Percentiles rank a stretch among this genome's conserved stretches.
These are phyloP conservation scores for Neurospora sp. DNA, from an alignment of 495 filamentous ascomycete species.

Conservation along the genomic window DNA sequence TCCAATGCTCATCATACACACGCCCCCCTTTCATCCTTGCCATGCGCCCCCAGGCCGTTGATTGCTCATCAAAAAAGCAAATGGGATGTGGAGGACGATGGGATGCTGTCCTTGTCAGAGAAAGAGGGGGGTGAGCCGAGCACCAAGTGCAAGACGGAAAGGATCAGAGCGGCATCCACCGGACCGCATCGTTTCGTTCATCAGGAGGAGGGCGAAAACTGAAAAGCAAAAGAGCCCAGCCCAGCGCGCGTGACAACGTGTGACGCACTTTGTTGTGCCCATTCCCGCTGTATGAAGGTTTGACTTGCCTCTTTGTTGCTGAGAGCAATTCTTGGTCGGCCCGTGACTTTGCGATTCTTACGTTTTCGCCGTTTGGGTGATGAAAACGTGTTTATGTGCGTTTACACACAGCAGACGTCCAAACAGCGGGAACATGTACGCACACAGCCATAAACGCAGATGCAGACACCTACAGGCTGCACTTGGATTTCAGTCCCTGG, in stretches of 20 bases:
- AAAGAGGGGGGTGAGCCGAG: slow-evolving; percentile 7
- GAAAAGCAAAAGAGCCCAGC: background rate
- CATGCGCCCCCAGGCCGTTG: background rate
- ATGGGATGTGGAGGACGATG: background rate
- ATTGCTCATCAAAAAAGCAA: background rate
- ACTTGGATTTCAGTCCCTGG: background rate
- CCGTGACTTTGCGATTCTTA: background rate
- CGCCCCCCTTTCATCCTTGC: slow-evolving; percentile 4
- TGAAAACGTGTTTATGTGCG: background rate
- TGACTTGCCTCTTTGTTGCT: background rate
- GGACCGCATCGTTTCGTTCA: slow-evolving; percentile 1
- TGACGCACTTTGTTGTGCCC: background rate
- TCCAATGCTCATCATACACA: slow-evolving; percentile 9
- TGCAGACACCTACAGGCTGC: background rate
- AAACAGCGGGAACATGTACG: background rate
- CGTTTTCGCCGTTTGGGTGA: background rate
- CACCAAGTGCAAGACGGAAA: background rate
- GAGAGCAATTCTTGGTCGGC: background rate
- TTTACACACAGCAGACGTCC: background rate
- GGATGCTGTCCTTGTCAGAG: background rate
- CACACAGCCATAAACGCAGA: background rate
- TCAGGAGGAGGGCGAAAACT: background rate
- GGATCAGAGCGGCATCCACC: background rate
- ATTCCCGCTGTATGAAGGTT: background rate
- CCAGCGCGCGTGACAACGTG: background rate